These are phyloP conservation scores for Eucalyptus cloeziana DNA, from an alignment of 345 rosid genomes.

Conservation along the genomic window DNA sequence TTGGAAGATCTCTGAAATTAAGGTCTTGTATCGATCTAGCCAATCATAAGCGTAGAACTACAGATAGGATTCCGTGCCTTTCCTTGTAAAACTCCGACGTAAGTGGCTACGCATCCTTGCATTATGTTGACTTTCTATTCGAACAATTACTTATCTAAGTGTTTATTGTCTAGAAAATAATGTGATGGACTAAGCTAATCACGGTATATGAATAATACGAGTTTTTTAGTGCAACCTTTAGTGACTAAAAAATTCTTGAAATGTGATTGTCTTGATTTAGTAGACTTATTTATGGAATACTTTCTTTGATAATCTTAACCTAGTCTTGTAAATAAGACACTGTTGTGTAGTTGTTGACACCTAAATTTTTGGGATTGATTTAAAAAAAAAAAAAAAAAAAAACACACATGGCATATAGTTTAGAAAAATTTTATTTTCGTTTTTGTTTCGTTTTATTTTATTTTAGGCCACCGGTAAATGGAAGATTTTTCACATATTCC, in stretches of 20 bases:
- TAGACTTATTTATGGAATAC: not conserved
- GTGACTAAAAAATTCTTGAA: not conserved
- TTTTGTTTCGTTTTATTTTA: too few species aligned
- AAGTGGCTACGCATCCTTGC: not conserved
- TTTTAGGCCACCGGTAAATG: too few species aligned
- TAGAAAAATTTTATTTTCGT: too few species aligned
- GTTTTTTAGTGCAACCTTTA: not conserved
- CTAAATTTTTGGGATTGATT: too few species aligned
- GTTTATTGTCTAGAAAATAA: not conserved
- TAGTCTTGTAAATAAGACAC: not conserved
- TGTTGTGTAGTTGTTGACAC: not conserved
- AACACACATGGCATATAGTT: too few species aligned
- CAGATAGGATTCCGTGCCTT: not conserved
- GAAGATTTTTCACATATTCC: too few species aligned
- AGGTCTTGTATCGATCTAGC: not conserved
- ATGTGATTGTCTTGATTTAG: not conserved
- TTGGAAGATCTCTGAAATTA: not conserved
- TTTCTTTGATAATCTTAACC: not conserved
- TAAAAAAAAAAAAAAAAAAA: too few species aligned
- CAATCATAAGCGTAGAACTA: not conserved
- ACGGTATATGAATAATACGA: not conserved
- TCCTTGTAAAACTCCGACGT: not conserved
- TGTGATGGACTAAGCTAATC: not conserved
- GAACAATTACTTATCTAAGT: not conserved
- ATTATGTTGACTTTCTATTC: not conserved